Percentiles rank a stretch among this genome's conserved stretches.
Evolutionary conservation across 192 early-diverging fungal species (phyloP).

Genomic region (Helicostylum pulchrum): DNA sequence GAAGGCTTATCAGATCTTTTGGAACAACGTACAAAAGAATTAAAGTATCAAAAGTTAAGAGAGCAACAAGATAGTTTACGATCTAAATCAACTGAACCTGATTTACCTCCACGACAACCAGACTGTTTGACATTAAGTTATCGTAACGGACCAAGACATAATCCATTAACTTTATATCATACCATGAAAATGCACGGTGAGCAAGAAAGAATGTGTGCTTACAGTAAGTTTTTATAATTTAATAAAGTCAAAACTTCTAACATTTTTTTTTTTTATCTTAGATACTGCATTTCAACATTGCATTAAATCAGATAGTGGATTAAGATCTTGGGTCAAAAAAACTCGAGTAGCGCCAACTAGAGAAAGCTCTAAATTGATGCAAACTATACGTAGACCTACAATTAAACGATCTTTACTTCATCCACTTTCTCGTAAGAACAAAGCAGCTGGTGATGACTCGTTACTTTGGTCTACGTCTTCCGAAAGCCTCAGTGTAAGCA

Average conservation of each 20-base stretch:
- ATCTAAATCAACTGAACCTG: neutral
- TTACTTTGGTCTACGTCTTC: constrained; percentile 16
- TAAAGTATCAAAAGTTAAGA: constrained; percentile 18
- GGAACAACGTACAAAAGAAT: constrained; percentile 26
- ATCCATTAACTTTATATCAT: constrained; percentile 36
- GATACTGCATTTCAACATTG: constrained; percentile 37
- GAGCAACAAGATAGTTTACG: constrained; percentile 6
- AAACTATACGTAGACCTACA: constrained; percentile 1
- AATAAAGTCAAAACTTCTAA: neutral
- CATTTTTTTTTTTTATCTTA: constrained; percentile 17
- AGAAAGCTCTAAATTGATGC: constrained; percentile 18
- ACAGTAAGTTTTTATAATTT: constrained; percentile 19
- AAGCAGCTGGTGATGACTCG: constrained; percentile 7
- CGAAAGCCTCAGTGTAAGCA: neutral
- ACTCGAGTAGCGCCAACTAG: constrained; percentile 19
- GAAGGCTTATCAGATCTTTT: constrained; percentile 35
- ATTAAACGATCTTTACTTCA: constrained; percentile 19
- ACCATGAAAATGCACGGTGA: constrained; percentile 33
- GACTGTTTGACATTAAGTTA: constrained; percentile 35
- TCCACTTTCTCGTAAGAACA: constrained; percentile 11
- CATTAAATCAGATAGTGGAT: constrained; percentile 30
- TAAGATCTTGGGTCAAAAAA: constrained; percentile 19
- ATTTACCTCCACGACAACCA: constrained; percentile 14
- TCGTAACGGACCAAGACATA: constrained; percentile 28
- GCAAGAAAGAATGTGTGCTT: constrained; percentile 26